phyloP scores from a whole-genome alignment of 2,329 filamentous ascomycete genomes.

The Scortechinia acanthostroma region DNA sequence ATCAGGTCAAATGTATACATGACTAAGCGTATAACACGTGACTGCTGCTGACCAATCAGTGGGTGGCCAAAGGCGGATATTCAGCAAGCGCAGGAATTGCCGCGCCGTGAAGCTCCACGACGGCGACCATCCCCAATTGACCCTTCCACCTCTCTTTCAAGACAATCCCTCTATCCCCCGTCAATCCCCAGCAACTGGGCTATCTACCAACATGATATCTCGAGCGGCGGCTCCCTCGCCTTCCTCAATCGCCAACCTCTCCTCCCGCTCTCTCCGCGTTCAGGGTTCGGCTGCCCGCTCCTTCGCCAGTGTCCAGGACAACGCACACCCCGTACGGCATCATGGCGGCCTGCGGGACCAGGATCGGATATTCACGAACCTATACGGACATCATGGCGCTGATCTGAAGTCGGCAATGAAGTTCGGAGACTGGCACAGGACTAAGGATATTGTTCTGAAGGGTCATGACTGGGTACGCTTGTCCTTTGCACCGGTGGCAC shows the following conservation, averaged over 20 bases:
- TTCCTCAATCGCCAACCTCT: constrained; percentile 25
- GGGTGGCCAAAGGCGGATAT: constrained; percentile 24
- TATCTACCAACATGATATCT: constrained; percentile 30
- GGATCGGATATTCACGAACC: constrained; percentile 66
- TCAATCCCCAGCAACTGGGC: constrained; percentile 17
- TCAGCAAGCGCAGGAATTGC: constrained; percentile 26
- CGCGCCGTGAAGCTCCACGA: constrained; percentile 15
- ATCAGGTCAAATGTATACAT: too few species aligned
- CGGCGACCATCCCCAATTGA: constrained; percentile 7
- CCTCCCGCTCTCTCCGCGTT: constrained; percentile 22
- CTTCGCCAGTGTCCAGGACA: not conserved
- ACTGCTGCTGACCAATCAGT: constrained; percentile 16
- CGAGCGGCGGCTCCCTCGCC: constrained; percentile 31
- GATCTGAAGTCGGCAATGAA: constrained; percentile 65
- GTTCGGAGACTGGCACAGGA: constrained; percentile 68
- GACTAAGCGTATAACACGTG: constrained; percentile 16
- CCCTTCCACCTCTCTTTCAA: constrained; percentile 3
- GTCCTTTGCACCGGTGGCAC: not conserved
- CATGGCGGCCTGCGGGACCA: constrained; percentile 56
- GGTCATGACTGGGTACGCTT: constrained; percentile 57
- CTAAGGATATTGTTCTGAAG: constrained; percentile 65
- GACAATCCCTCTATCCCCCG: constrained; percentile 9
- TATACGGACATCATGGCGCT: constrained; percentile 63
- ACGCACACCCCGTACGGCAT: not conserved
- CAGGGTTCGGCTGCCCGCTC: not conserved